phyloP scores from a whole-genome alignment of 169 alveolate species.

The Babesia divergens region DNA sequence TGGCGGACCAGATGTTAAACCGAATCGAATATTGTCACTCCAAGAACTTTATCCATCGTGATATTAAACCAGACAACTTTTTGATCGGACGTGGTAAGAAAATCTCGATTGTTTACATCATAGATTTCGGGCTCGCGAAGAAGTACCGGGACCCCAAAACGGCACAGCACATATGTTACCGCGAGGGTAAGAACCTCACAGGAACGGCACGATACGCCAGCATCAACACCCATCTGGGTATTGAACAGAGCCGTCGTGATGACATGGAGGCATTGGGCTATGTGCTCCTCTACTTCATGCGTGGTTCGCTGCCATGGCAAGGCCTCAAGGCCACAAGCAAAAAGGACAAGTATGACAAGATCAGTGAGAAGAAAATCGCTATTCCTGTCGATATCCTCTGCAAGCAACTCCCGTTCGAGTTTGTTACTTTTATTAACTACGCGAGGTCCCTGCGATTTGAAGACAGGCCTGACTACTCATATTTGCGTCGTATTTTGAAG shows the following conservation, averaged over 20 bases:
- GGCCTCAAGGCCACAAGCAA: constrained; percentile 92
- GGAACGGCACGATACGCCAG: constrained; percentile 99
- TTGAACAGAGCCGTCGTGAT: constrained; percentile 96
- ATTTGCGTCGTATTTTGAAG: constrained; percentile 91
- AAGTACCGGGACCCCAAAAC: constrained; percentile 93
- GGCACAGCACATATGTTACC: constrained; percentile 95
- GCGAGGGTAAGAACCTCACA: constrained; percentile 96
- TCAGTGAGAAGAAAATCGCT: constrained; percentile 97
- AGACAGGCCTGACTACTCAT: constrained; percentile 94
- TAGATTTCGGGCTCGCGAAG: constrained; percentile 96
- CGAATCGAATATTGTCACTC: constrained; percentile 93
- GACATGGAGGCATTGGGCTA: constrained; percentile 98
- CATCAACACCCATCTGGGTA: constrained; percentile 97
- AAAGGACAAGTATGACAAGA: constrained; percentile 96
- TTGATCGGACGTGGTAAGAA: constrained; percentile 88
- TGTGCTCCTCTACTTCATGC: constrained; percentile 94
- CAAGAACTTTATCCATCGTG: constrained; percentile 94
- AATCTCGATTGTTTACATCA: constrained; percentile 85
- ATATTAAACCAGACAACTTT: constrained; percentile 97
- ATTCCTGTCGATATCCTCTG: constrained; percentile 95
- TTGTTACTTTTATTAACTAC: constrained; percentile 88
- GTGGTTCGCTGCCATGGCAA: constrained; percentile 99
- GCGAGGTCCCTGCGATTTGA: constrained; percentile 92
- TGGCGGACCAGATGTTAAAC: constrained; percentile 94
- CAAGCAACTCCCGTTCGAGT: constrained; percentile 88